Evolutionary conservation across 2,329 filamentous ascomycete species (phyloP).

Genomic region (Apiospora kogelbergensis): DNA sequence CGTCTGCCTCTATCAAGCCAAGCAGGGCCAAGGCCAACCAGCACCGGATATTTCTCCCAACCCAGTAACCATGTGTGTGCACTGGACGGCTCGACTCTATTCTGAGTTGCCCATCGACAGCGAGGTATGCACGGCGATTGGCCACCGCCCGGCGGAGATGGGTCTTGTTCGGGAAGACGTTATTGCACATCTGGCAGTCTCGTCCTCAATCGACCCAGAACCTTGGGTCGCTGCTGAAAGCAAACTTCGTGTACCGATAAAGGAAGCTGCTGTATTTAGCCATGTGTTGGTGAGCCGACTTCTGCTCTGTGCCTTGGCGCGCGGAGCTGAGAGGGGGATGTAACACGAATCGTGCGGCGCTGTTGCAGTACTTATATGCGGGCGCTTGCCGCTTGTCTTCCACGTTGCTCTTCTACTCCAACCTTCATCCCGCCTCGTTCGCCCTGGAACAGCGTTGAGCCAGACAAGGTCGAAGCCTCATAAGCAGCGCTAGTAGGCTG

Average conservation of each 20-base stretch:
- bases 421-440: not conserved
- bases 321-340: not conserved
- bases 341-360: not conserved
- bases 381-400: not conserved
- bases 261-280: not conserved
- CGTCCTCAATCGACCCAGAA: not conserved
- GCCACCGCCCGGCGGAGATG: not conserved
- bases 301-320: not conserved
- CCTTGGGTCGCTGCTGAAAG: not conserved
- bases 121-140: not conserved
- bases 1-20: not conserved
- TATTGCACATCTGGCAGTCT: not conserved
- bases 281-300: not conserved
- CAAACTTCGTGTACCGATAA: not conserved
- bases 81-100: not conserved
- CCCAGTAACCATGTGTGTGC: not conserved
- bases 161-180: not conserved
- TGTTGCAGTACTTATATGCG: not conserved
- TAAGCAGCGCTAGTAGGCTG: not conserved
- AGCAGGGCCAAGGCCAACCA: not conserved
- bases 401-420: not conserved
- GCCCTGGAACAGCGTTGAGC: not conserved
- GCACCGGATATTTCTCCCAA: not conserved
- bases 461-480: not conserved
- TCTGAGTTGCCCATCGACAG: not conserved